Conservation (phyloP, 805 yeast species). For the Cyberlindnera americana region DNA sequence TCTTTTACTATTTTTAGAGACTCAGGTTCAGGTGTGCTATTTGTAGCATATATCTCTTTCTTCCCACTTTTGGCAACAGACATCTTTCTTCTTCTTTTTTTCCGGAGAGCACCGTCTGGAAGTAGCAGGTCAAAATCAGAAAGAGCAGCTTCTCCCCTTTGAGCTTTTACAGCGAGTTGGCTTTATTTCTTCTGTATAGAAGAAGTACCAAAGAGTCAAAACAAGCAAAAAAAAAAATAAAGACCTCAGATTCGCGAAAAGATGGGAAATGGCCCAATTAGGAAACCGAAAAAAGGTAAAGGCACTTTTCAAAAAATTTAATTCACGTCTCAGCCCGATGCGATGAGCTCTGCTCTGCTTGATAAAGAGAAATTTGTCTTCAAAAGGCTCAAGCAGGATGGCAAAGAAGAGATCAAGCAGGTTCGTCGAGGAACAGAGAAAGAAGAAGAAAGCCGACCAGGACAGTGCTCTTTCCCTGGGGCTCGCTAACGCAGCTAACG, state of each 20-base stretch:
- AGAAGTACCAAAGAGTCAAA: too few species aligned
- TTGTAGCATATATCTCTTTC: slow-evolving; percentile 3
- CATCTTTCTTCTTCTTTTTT: too few species aligned
- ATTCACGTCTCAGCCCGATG: slow-evolving; percentile 1
- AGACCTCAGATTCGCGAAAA: too few species aligned
- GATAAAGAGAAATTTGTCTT: too few species aligned
- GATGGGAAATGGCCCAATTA: slow-evolving; percentile 2
- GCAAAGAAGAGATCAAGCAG: slow-evolving; percentile 36
- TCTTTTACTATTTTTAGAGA: not conserved
- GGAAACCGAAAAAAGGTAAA: slow-evolving; percentile 6
- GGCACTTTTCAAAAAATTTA: slow-evolving; percentile 10
- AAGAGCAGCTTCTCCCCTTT: too few species aligned
- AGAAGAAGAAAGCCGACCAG: slow-evolving; percentile 23
- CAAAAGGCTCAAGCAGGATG: slow-evolving; percentile 26
- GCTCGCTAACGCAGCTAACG: slow-evolving; percentile 21
- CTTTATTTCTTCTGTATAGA: too few species aligned
- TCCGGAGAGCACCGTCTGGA: too few species aligned
- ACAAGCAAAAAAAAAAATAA: not conserved
- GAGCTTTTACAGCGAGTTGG: too few species aligned
- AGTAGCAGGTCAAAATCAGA: too few species aligned
- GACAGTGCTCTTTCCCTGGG: slow-evolving; percentile 25
- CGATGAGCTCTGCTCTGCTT: not conserved
- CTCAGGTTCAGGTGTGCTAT: not conserved
- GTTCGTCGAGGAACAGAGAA: slow-evolving; percentile 31
- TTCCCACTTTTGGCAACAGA: not conserved